Evolutionary conservation across 148 eudicot genomes (phyloP).

Genomic region (Fagopyrum homotropicum): DNA sequence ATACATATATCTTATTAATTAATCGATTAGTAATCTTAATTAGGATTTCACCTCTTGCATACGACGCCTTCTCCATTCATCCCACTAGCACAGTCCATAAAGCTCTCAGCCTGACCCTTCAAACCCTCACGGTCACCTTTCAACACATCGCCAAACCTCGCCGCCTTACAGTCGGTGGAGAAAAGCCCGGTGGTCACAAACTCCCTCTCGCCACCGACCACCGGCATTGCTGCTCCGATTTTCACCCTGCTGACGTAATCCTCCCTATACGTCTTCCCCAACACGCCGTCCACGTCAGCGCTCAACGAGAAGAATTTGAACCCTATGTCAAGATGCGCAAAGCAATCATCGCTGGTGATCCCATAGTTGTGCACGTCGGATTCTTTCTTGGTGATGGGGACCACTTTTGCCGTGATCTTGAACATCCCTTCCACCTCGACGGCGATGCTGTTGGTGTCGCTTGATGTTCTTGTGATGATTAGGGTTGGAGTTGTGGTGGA

Average conservation of each 20-base stretch:
- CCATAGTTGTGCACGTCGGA: constrained; percentile 40
- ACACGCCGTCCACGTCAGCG: constrained; percentile 29
- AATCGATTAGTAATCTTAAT: neutral
- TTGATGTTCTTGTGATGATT: constrained; percentile 23
- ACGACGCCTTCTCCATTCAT: constrained; percentile 36
- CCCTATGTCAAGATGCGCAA: constrained; percentile 43
- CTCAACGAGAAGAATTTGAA: constrained; percentile 34
- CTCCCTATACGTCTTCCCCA: constrained; percentile 42
- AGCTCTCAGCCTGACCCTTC: constrained; percentile 17
- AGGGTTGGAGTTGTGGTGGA: constrained; percentile 19
- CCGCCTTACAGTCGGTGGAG: constrained; percentile 34
- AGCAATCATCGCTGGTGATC: constrained; percentile 31
- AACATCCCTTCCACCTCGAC: constrained; percentile 28
- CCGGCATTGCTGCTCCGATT: constrained; percentile 32
- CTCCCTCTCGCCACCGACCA: constrained; percentile 34
- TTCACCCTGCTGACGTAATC: constrained; percentile 37
- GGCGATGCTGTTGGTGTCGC: constrained; percentile 23
- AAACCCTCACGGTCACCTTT: neutral
- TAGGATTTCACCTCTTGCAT: constrained; percentile 29
- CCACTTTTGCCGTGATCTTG: constrained; percentile 35
- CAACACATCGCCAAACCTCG: constrained; percentile 16
- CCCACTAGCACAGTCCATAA: constrained; percentile 31
- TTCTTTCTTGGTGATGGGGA: constrained; percentile 38
- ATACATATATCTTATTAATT: neutral
- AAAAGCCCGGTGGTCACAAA: constrained; percentile 28